These are phyloP conservation scores for Talaromyces liani DNA, from an alignment of 495 filamentous ascomycete species.

Conservation along the genomic window DNA sequence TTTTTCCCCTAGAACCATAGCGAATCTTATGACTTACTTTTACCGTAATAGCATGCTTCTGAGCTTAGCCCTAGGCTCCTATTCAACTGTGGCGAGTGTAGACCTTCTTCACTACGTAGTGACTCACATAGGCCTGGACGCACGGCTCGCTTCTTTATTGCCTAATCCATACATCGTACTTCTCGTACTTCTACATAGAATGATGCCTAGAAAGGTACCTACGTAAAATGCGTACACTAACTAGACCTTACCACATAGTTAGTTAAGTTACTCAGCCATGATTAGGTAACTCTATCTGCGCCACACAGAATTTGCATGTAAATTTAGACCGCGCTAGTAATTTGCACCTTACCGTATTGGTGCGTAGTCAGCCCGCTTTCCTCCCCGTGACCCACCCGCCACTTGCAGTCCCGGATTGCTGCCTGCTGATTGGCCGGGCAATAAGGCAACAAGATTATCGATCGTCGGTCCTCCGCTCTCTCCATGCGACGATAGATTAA, in stretches of 20 bases:
- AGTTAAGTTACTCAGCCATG: not conserved
- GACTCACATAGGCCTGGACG: not conserved
- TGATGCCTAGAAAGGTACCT: not conserved
- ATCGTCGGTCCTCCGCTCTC: not conserved
- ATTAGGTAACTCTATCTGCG: not conserved
- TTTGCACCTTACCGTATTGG: not conserved
- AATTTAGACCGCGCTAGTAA: not conserved
- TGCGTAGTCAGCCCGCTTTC: not conserved
- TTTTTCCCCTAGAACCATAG: not conserved
- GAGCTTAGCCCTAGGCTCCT: not conserved
- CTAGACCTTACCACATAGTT: not conserved
- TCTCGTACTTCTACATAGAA: too few relatives aligned
- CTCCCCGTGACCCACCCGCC: not conserved
- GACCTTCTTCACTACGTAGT: not conserved
- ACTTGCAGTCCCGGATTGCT: not conserved
- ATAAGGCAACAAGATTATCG: constrained; percentile 45
- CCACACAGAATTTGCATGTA: not conserved
- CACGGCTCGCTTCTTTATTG: not conserved
- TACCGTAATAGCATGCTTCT: not conserved
- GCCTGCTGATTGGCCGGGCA: not conserved
- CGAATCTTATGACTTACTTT: not conserved
- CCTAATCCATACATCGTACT: not conserved
- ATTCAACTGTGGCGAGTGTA: not conserved
- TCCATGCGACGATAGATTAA: not conserved
- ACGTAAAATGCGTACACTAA: not conserved